Base-by-base conservation (phyloP, 2,329 filamentous ascomycete species). In the Cladosporium oxysporum region DNA sequence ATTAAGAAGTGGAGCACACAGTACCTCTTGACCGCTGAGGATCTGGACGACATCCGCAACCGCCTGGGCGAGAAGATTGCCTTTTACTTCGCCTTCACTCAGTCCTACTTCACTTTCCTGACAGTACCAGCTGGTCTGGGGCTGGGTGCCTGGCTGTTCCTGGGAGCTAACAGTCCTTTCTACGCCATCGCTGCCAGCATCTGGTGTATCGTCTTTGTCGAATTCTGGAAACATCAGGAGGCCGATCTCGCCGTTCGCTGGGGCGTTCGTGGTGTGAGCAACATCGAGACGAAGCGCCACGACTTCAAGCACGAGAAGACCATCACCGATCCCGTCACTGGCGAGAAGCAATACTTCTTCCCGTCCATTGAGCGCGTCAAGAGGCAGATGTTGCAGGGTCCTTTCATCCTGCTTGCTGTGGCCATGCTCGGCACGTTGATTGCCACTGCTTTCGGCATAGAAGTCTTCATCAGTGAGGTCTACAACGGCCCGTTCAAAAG, bases 151-250 rank as follows among this genome's bases (percentile, higher is more conserved):
- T 97, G 92, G 91, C 78, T 93, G 33, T 81, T 96, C n/a, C 83
- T 97, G 0, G 92, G 92, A 10, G 87, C 90, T 66, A 98, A 93
- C 79, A 97, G 93, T 1, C 86, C 88, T 66, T 78, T 93, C 59
- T 97, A 96, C 72, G 91, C 91, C 16, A 77, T 93, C 1, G 83
- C 90, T 53, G 93, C 90, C 75, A 90, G 88, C 37, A 80, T 97
- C n/a, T 97, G 93, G 92, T 90, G 90, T 66, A 88, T 95, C 2
- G 82, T 94, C 58, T 97, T 97, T 75, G 90, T 96, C 65, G 94
- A 98, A 76, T 97, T 91, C 78, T 98, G 94, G 94, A 97, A 96
- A 81, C 90, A 94, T 73, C 92, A 96, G 77, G 92, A 98, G 78
- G 83, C 89, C 1, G 93, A 98, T 74, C 83, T 98, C 8, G 89